These are phyloP conservation scores for Microdochium nivale DNA, from an alignment of 2,329 filamentous ascomycete genomes.

Conservation along the genomic window DNA sequence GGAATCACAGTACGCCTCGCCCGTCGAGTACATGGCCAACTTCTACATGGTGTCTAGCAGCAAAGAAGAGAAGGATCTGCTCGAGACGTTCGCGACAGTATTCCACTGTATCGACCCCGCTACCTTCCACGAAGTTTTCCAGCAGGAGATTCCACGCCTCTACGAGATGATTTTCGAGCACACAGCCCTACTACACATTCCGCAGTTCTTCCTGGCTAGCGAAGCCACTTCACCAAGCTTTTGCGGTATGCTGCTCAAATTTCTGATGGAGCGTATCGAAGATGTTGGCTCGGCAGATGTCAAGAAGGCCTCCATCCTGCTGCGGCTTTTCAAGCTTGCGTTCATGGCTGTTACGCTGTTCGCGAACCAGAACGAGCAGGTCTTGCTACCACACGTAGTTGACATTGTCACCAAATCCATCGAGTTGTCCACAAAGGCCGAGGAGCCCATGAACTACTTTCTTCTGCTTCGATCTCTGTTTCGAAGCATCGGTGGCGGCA, in stretches of 20 bases:
- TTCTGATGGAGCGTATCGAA: constrained; percentile 93
- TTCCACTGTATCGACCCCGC: constrained; percentile 98
- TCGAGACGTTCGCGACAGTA: constrained; percentile 96
- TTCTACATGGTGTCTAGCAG: constrained; percentile 90
- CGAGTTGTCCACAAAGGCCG: constrained; percentile 86
- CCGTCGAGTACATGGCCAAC: constrained; percentile 87
- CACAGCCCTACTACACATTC: constrained; percentile 84
- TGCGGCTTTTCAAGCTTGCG: constrained; percentile 92
- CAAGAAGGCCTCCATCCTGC: constrained; percentile 83
- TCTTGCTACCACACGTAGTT: constrained; percentile 89
- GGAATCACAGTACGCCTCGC: constrained; percentile 68
- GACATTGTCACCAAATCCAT: constrained; percentile 98
- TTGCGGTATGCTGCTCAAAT: constrained; percentile 94
- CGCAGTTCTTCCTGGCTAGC: constrained; percentile 97
- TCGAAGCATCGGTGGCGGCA: constrained; percentile 89
- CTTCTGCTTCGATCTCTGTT: constrained; percentile 86
- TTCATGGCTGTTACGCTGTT: constrained; percentile 99
- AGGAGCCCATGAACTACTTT: constrained; percentile 99
- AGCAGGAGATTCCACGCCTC: constrained; percentile 90
- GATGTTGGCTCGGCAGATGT: constrained; percentile 90
- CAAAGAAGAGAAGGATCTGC: constrained; percentile 93
- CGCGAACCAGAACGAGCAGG: constrained; percentile 87
- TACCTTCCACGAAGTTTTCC: constrained; percentile 97
- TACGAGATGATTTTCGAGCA: constrained; percentile 99
- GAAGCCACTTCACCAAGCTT: constrained; percentile 97